Conservation (phyloP, 257 asterid species). For the Jacaranda copaia region DNA sequence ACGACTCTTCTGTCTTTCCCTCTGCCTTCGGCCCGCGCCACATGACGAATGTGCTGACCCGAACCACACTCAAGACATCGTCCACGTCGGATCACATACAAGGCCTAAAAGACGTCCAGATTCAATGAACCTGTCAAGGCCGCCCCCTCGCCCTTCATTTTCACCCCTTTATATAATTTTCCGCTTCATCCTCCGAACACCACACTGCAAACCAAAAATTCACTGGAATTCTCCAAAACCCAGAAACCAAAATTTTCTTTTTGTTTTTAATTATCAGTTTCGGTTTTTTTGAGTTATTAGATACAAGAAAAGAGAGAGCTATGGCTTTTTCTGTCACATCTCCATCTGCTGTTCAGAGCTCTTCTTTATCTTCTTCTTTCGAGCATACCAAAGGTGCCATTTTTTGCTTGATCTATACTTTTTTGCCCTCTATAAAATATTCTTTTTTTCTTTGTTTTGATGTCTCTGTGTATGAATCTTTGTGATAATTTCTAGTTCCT, state of each 20-base stretch:
- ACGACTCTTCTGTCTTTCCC: slow-evolving; percentile 21
- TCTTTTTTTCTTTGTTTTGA: background rate
- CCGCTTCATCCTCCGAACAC: slow-evolving; percentile 13
- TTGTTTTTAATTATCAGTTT: background rate
- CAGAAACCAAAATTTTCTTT: background rate
- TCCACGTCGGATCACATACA: slow-evolving; percentile 42
- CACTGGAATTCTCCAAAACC: slow-evolving; percentile 28
- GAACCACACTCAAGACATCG: background rate
- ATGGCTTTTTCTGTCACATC: slow-evolving; percentile 79
- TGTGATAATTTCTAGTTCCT: background rate
- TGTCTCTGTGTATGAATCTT: background rate
- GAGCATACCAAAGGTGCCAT: slow-evolving; percentile 65
- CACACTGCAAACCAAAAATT: slow-evolving; percentile 25
- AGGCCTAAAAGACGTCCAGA: slow-evolving; percentile 63
- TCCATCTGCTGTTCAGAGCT: slow-evolving; percentile 57
- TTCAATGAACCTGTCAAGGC: slow-evolving; percentile 65
- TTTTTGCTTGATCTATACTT: background rate
- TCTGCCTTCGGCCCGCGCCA: slow-evolving; percentile 40
- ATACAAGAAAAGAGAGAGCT: background rate
- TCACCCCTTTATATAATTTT: slow-evolving; percentile 29
- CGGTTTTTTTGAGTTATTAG: background rate
- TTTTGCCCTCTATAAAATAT: background rate
- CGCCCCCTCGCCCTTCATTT: slow-evolving; percentile 35
- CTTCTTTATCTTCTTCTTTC: slow-evolving; percentile 49
- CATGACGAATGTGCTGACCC: slow-evolving; percentile 67